Percentiles rank a stretch among this genome's conserved stretches.
These are phyloP conservation scores for Fusarium pininemorale DNA, from an alignment of 2,329 filamentous ascomycete genomes.

Conservation along the genomic window DNA sequence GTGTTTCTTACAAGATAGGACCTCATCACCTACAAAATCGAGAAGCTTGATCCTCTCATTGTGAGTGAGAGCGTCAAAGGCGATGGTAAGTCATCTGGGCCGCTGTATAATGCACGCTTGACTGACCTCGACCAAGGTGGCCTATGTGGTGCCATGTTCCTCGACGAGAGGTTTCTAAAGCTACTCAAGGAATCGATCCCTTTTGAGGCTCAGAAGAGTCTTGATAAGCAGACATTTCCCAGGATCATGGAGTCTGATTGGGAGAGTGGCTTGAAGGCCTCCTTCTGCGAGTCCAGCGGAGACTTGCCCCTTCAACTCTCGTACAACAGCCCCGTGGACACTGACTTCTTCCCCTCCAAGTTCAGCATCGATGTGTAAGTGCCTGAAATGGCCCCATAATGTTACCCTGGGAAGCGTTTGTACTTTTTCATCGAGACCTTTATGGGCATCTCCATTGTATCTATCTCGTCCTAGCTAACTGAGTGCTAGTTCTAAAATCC, in stretches of 20 bases:
- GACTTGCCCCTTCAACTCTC: constrained; percentile 16
- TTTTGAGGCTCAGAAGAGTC: not conserved
- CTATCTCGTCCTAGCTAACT: not conserved
- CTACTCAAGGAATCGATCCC: constrained; percentile 43
- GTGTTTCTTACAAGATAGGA: constrained; percentile 39
- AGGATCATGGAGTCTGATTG: constrained; percentile 40
- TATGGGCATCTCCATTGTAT: too few relatives aligned
- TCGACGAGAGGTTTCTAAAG: constrained; percentile 49
- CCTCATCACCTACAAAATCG: constrained; percentile 52
- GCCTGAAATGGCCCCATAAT: not conserved
- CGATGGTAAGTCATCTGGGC: constrained; percentile 39
- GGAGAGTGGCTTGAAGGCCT: constrained; percentile 46
- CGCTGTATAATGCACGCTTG: not conserved
- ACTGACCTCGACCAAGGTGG: constrained; percentile 41
- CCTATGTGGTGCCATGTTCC: constrained; percentile 53
- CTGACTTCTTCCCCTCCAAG: not conserved
- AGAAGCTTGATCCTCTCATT: constrained; percentile 35
- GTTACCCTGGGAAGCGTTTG: not conserved
- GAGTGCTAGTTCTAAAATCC: not conserved
- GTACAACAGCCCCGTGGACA: not conserved
- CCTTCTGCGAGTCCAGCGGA: constrained; percentile 20
- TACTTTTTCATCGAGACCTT: too few relatives aligned
- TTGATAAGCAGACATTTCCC: not conserved
- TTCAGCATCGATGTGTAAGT: constrained; percentile 20
- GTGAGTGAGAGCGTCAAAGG: constrained; percentile 52